Base-by-base conservation (phyloP, 108 stramenopile species). In the Parietichytrium sp. region DNA sequence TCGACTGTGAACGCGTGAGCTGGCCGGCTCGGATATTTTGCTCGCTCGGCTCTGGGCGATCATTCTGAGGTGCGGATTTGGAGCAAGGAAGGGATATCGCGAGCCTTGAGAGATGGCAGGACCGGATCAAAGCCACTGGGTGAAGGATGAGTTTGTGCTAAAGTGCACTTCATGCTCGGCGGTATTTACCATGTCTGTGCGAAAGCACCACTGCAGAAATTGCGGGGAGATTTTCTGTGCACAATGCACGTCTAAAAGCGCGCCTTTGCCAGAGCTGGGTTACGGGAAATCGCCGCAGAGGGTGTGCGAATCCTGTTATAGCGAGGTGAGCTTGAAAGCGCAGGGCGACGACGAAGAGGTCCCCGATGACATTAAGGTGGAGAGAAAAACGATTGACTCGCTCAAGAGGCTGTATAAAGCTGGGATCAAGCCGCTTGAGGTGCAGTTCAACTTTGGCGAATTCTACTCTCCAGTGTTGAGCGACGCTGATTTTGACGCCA, bases 401-500 rank as follows among this genome's bases (percentile, higher is more conserved):
- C 3, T 72, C 29, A 72, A 72, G 61, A 33, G 61, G 38, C 61
- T 72, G 20, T 72, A 72, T 42, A 33, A 42, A 8, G 61, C 61
- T 10, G 61, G 61, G 38, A 72, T 72, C 42, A 72, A 72, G 61
- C 61, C 95, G 0, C 83, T 95, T 50, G 95, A 95, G 82, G 52
- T 93, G 29, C 87, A 90, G 7, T 96, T 94, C 47, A 88, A 92
- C 48, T 98, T 94, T 79, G 98, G 95, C 4, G 93, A 95, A 55
- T 98, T 98, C 87, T 94, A 97, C 84, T 95, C 95, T n/a, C 96
- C 98, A 3, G 94, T 94, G 2, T 84, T 98, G 23, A 93, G 93
- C 48, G 95, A 96, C 47, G 88, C 94, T 4, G 98, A 98, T 89
- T 98, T 98, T 86, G 98, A 96, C 79, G 91, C 95, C 91, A 98